These are phyloP conservation scores for Thuja plicata DNA, from an alignment of 83 land plant genomes.

Conservation along the genomic window DNA sequence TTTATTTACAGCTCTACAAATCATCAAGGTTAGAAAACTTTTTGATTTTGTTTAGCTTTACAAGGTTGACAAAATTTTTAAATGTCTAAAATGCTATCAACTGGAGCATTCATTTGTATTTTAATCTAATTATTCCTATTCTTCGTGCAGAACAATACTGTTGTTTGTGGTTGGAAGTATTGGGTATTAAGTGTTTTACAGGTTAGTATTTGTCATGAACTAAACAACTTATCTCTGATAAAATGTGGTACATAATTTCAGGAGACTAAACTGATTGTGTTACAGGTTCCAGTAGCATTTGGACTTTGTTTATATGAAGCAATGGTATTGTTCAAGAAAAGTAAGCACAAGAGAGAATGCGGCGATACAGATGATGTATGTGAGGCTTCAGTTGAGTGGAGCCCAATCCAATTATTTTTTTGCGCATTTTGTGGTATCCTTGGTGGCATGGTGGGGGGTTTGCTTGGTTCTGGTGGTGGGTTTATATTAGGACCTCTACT, in stretches of 20 bases:
- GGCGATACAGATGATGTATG: slow-evolving; percentile 57
- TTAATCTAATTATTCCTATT: neutral
- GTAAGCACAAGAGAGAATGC: slow-evolving; percentile 41
- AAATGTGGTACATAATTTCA: neutral
- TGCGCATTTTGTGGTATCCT: slow-evolving; percentile 72
- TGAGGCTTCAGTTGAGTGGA: slow-evolving; percentile 68
- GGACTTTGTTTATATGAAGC: slow-evolving; percentile 52
- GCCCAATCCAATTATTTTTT: slow-evolving; percentile 29
- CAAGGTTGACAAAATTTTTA: neutral
- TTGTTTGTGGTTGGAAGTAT: slow-evolving; percentile 46
- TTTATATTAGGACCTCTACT: slow-evolving; percentile 87
- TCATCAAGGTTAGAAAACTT: slow-evolving; percentile 46
- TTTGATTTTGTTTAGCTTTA: neutral
- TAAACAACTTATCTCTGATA: neutral
- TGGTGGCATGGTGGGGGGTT: slow-evolving; percentile 89
- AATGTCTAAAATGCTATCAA: neutral
- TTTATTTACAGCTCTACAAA: slow-evolving; percentile 52
- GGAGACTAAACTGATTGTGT: neutral
- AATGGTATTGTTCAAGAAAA: slow-evolving; percentile 41
- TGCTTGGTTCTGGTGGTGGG: slow-evolving; percentile 94
- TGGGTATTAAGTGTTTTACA: slow-evolving; percentile 66
- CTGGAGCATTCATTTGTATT: neutral
- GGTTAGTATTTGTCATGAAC: slow-evolving; percentile 23
- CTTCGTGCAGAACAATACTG: slow-evolving; percentile 35
- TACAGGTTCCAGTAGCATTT: slow-evolving; percentile 66